These are phyloP conservation scores for Diaporthe amygdali DNA, from an alignment of 2,329 filamentous ascomycete species.

Conservation along the genomic window DNA sequence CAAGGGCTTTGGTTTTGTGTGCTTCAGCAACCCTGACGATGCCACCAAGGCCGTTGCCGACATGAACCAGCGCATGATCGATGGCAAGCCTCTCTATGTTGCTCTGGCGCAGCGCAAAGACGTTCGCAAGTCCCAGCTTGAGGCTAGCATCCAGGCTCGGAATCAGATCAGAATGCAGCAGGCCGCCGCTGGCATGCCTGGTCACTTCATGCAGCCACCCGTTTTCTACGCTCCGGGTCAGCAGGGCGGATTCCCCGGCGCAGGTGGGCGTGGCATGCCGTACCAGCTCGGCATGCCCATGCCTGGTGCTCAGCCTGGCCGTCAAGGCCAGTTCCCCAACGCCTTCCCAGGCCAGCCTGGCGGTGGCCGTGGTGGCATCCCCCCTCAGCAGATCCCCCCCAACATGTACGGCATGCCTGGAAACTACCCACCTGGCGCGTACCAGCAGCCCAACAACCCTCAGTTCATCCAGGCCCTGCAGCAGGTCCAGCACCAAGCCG, in stretches of 20 bases:
- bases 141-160: constrained; percentile 98
- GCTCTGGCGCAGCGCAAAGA: constrained; percentile 99
- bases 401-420: constrained; percentile 83
- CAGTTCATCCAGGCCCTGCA: constrained; percentile 84
- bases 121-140: constrained; percentile 98
- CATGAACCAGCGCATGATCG: constrained; percentile 99
- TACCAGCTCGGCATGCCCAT: constrained; percentile 70
- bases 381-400: constrained; percentile 84
- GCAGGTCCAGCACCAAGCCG: constrained; percentile 67
- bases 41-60: constrained; percentile 98
- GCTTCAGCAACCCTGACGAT: constrained; percentile 99
- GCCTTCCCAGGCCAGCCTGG: constrained; percentile 84
- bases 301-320: constrained; percentile 78
- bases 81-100: constrained; percentile 96
- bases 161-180: constrained; percentile 99
- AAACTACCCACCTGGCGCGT: constrained; percentile 80
- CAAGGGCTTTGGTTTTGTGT: constrained; percentile 99
- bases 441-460: constrained; percentile 79
- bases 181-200: constrained; percentile 72
- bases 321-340: constrained; percentile 83
- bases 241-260: constrained; percentile 72
- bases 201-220: constrained; percentile 84
- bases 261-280: constrained; percentile 66
- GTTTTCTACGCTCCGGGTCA: constrained; percentile 92
- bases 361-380: constrained; percentile 78